A percentile compares a stretch with the other conserved stretches of the same genome.
Conservation (phyloP, 2,329 filamentous ascomycete species). For the Alternaria gansuensis region DNA sequence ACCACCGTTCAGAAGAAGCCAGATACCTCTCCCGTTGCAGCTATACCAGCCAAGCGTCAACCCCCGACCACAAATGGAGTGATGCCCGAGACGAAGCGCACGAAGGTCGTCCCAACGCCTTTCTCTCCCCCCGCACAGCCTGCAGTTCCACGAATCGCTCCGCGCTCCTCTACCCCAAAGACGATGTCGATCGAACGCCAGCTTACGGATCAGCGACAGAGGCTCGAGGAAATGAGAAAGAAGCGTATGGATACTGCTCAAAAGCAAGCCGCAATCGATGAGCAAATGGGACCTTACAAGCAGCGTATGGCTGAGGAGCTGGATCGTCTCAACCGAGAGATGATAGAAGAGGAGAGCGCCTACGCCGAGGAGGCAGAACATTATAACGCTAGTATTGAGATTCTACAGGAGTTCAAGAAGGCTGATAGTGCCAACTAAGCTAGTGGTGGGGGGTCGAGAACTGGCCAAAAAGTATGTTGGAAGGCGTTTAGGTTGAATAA, state of each 20-base stretch:
- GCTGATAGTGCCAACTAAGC: slow-evolving; percentile 10
- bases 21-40: not conserved
- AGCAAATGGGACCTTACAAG: slow-evolving; percentile 29
- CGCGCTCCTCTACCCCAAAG: slow-evolving; percentile 14
- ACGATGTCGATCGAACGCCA: slow-evolving; percentile 18
- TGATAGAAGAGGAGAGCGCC: slow-evolving; percentile 29
- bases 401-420: slow-evolving; percentile 31
- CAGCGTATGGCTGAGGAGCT: slow-evolving; percentile 34
- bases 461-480: not conserved
- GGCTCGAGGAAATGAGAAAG: slow-evolving; percentile 23
- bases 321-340: slow-evolving; percentile 27
- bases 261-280: slow-evolving; percentile 30
- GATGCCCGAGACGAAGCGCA: slow-evolving; percentile 20
- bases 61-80: slow-evolving; percentile 2
- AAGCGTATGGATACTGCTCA: slow-evolving; percentile 27
- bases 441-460: not conserved
- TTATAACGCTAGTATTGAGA: slow-evolving; percentile 24
- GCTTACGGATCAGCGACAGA: slow-evolving; percentile 33
- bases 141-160: not conserved
- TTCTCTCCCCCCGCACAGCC: not conserved
- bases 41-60: slow-evolving; percentile 20
- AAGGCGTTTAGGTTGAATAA: slow-evolving; percentile 1
- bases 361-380: slow-evolving; percentile 30
- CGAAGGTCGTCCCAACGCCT: slow-evolving; percentile 10
- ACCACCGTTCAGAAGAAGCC: not conserved